Evolutionary conservation across 2,329 filamentous ascomycete species (phyloP).

Genomic region (Xylaria sp.): DNA sequence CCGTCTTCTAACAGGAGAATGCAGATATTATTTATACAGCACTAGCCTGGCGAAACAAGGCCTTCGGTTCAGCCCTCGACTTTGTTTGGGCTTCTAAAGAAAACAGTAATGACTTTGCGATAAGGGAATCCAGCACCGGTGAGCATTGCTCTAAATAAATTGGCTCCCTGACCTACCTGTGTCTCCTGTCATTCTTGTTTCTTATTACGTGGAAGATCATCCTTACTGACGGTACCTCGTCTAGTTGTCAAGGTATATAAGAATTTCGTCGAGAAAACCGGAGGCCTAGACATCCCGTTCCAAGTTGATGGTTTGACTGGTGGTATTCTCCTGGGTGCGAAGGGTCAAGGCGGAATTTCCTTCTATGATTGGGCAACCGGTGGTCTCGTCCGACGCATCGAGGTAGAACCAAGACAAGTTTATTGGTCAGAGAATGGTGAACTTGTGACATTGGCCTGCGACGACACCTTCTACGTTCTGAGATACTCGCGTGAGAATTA

Average conservation of each 20-base stretch:
- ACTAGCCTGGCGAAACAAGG: constrained; percentile 95
- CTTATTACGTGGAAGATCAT: not conserved
- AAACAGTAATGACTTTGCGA: constrained; percentile 98
- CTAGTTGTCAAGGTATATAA: constrained; percentile 87
- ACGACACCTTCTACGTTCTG: constrained; percentile 94
- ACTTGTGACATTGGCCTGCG: constrained; percentile 89
- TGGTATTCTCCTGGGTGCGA: constrained; percentile 91
- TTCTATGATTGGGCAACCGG: constrained; percentile 97
- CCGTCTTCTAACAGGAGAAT: constrained; percentile 11
- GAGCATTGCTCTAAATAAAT: not conserved
- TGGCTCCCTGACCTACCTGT: not conserved
- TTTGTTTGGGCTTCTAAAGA: constrained; percentile 98
- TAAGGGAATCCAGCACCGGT: constrained; percentile 90
- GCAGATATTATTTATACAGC: constrained; percentile 93
- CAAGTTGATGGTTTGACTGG: constrained; percentile 91
- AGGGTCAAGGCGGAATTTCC: constrained; percentile 91
- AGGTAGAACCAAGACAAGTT: constrained; percentile 77
- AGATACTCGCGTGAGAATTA: constrained; percentile 92
- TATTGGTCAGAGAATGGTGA: constrained; percentile 99
- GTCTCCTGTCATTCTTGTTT: not conserved
- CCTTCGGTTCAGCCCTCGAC: constrained; percentile 93
- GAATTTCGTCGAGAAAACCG: constrained; percentile 93
- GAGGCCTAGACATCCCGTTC: constrained; percentile 92
- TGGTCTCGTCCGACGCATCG: constrained; percentile 88
- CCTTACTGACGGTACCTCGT: constrained; percentile 9